These are phyloP conservation scores for Garcia nutans DNA, from an alignment of 345 rosid species.

Conservation along the genomic window DNA sequence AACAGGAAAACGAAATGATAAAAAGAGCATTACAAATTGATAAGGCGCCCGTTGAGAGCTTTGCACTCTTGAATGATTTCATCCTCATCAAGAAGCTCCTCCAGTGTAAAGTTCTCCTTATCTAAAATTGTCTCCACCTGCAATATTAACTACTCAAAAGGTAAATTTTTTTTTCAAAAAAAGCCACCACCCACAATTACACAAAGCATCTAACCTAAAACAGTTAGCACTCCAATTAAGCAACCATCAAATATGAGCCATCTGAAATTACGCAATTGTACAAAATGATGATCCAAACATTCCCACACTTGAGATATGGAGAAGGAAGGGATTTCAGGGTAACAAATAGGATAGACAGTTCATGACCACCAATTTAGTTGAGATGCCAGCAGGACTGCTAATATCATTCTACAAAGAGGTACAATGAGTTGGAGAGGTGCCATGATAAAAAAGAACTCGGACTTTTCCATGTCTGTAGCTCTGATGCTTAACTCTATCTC, in stretches of 20 bases:
- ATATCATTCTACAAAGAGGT: neutral
- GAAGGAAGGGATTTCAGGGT: neutral
- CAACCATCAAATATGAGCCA: neutral
- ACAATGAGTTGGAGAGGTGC: too few species aligned
- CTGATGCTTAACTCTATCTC: neutral
- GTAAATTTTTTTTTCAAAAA: neutral
- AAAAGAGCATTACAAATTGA: constrained; percentile 62
- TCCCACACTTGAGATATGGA: neutral
- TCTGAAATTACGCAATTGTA: neutral
- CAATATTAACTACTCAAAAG: constrained; percentile 16
- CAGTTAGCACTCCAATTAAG: neutral
- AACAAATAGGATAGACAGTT: neutral
- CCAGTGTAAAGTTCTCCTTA: constrained; percentile 74
- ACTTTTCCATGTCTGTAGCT: neutral
- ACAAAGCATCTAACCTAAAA: constrained; percentile 1
- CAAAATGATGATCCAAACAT: neutral
- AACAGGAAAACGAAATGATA: neutral
- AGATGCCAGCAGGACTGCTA: neutral
- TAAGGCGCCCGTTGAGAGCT: constrained; percentile 78
- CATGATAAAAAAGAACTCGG: neutral
- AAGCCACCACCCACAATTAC: neutral
- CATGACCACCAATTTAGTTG: neutral
- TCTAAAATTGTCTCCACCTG: constrained; percentile 95
- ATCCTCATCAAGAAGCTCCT: constrained; percentile 96
- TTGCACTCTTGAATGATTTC: constrained; percentile 99